These are phyloP conservation scores for Lasiodiplodia gonubiensis DNA, from an alignment of 2,329 filamentous ascomycete species.

Conservation along the genomic window DNA sequence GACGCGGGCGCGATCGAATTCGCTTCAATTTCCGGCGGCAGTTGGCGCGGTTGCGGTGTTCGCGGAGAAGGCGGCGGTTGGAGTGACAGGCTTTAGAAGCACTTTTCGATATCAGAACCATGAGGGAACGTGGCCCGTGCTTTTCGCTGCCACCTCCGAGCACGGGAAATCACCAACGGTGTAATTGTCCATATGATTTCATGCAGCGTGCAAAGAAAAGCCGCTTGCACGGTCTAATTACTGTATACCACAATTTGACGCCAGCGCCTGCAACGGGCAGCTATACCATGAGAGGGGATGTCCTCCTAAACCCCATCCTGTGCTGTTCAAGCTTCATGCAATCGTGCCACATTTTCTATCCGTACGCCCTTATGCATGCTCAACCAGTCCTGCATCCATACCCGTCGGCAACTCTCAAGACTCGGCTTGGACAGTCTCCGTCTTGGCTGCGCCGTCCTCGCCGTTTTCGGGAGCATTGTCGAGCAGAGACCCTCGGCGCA, in stretches of 20 bases:
- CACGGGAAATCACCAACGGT: background rate
- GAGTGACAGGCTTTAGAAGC: background rate
- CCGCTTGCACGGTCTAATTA: constrained; percentile 1
- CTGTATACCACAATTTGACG: constrained; percentile 1
- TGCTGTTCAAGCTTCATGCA: constrained; percentile 18
- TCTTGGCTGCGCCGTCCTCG: background rate
- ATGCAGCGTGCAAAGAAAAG: background rate
- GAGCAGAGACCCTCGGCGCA: constrained; percentile 34
- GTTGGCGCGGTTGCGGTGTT: background rate
- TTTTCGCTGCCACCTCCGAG: background rate
- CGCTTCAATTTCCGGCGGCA: too few species aligned
- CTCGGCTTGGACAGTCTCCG: background rate
- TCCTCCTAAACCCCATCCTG: background rate
- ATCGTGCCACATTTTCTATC: constrained; percentile 21
- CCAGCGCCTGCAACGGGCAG: background rate
- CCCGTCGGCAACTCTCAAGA: background rate
- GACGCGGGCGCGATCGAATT: background rate
- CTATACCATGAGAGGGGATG: background rate
- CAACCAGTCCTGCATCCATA: background rate
- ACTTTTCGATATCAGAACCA: constrained; percentile 17
- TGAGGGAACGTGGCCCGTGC: constrained; percentile 4
- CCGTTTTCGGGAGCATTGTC: constrained; percentile 15
- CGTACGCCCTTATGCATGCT: constrained; percentile 11
- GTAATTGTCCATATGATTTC: background rate
- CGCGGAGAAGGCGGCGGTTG: background rate